Base-by-base conservation (phyloP, 352 stramenopile species). In the Phytophthora tubulina region DNA sequence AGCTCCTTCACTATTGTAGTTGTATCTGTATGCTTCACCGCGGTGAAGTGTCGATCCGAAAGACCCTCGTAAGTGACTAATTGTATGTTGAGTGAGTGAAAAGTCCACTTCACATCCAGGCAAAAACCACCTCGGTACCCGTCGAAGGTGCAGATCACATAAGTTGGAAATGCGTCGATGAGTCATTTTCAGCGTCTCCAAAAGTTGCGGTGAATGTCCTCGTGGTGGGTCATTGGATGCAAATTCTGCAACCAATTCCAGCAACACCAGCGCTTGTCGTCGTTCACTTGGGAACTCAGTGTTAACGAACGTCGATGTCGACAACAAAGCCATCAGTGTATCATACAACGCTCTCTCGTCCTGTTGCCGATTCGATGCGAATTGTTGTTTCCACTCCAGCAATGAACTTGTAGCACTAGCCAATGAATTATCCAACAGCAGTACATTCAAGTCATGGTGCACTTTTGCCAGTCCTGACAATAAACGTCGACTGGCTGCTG, bases 121-220 rank as follows among this genome's bases (percentile, higher is more conserved):
- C 9, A 91, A 52, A 50, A 88, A 93, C 85, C 85, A 93, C 17
- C 73, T 74, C 5, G 85, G 85, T 8, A 93, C 78, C 15, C 81
- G 80, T 8, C 82, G 79, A 44, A 85, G 61, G 38, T 83, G 83
- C 41, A 90, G 48, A 31, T 73, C 80, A 41, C 64, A 87, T 49
- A 80, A 79, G 65, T 71, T 84, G 41, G 76, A 82, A 55, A 89
- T 78, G 7, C 81, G 79, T 56, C 81, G 76, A 67, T 93, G 85
- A 8, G 79, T 81, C 76, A 87, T 86, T 72, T 85, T 85, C 52
- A 93, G 73, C 30, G 80, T 88, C 73, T 92, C 85, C 8, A 90
- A 50, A 10, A 92, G 67, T 17, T 84, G 72, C 2, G 77, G 61
- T 9, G 82, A 91, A 55, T 90, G 74, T 2, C 79, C 54, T 33